These are phyloP conservation scores for Talaromyces sp. DNA, from an alignment of 2,329 filamentous ascomycete genomes.

Conservation along the genomic window DNA sequence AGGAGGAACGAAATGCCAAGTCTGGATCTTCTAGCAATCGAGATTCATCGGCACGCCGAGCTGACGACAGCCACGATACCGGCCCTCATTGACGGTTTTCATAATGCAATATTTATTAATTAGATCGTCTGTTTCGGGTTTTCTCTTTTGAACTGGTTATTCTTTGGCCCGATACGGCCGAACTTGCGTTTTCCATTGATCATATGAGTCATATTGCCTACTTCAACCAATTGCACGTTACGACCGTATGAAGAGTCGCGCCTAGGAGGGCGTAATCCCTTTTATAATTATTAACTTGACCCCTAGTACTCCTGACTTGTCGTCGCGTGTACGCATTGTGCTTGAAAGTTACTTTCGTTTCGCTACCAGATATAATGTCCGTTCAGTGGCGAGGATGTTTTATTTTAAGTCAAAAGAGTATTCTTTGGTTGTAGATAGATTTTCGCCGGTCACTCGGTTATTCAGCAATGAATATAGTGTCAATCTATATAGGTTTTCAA, in stretches of 20 bases:
- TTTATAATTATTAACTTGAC: not conserved
- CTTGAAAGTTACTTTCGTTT: not conserved
- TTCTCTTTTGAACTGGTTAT: not conserved
- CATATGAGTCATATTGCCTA: slow-evolving; percentile 2
- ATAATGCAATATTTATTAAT: not conserved
- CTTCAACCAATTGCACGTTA: not conserved
- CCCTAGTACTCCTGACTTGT: not conserved
- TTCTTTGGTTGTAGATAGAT: slow-evolving; percentile 12
- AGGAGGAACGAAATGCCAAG: slow-evolving; percentile 36
- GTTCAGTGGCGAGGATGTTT: not conserved
- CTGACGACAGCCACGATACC: slow-evolving; percentile 8
- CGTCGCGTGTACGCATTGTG: not conserved
- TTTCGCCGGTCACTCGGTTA: slow-evolving; percentile 1
- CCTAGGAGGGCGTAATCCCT: not conserved
- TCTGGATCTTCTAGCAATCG: slow-evolving; percentile 13
- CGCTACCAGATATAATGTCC: slow-evolving; percentile 2
- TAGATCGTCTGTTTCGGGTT: not conserved
- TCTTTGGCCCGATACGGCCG: not conserved
- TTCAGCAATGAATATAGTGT: slow-evolving; percentile 11
- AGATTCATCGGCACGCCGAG: slow-evolving; percentile 13
- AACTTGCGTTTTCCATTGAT: not conserved
- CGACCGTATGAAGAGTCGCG: not conserved
- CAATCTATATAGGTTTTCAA: not conserved
- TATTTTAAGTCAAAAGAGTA: not conserved
- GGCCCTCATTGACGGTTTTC: not conserved